Base-by-base conservation (phyloP, 1,284 basidiomycete genomes). In the Xerocomus minutiporus region DNA sequence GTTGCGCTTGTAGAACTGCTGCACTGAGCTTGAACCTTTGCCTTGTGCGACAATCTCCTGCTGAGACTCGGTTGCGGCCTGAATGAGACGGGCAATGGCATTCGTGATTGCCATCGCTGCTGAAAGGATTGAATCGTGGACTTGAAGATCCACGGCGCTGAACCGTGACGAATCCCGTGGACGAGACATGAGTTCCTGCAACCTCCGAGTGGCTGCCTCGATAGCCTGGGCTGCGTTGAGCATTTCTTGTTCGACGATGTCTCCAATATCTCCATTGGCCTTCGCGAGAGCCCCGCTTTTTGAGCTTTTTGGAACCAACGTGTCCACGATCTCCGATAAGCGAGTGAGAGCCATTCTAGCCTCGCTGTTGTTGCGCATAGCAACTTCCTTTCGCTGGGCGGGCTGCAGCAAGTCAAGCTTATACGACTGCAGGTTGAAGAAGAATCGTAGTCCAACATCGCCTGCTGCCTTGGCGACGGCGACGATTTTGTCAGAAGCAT, bases 1-100 rank as follows among this genome's bases (percentile, higher is more conserved):
- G 84, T 99, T 97, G 58, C 91, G 86, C 78, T 99, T 99, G 83
- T 98, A 99, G 81, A 99, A 99, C 66, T 98, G 96, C 72, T 97
- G 93, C 20, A 78, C 84, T 25, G 93, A 84, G 69, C 86, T 93
- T 11, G 92, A 88, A 5, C 96, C 96, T 70, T 86, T 91, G 57
- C 97, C 97, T 73, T 96, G 88, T 4, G 89, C 86, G 45, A 99
- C 97, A 57, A 99, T 99, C 74, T 99, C 97, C 69, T 97, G 86
- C 72, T 99, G 97, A 44, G 91, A 95, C 47, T 96, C 96, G 1
- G 96, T 97, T 5, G 97, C 95, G 5, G 96, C 95, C 68, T 91
- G 83, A 67, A 99, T 99, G 56, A 99, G 83, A 28, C 94, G 86
- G 5, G 85, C 91, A 64, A 99, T 99, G 36, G 96, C 96, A 63